Conservation (phyloP, 352 stramenopile species). For the Stramenopiles sp. region DNA sequence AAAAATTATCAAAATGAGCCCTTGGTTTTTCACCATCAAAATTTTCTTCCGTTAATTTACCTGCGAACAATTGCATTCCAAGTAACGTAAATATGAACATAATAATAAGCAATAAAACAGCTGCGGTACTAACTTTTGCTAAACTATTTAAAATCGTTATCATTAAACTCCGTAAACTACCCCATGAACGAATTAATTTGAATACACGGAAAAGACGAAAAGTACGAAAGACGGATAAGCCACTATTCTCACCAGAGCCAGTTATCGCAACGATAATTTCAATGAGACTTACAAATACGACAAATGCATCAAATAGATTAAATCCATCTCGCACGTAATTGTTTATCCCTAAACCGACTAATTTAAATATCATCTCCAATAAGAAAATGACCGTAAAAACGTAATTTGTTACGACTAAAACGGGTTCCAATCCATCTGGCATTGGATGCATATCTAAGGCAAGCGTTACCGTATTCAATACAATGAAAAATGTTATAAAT, state of each 20-base stretch:
- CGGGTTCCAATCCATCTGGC: slow-evolving; percentile 7
- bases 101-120: slow-evolving; percentile 13
- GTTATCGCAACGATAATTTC: slow-evolving; percentile 23
- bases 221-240: slow-evolving; percentile 14
- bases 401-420: slow-evolving; percentile 36
- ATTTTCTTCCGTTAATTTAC: slow-evolving; percentile 2
- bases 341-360: slow-evolving; percentile 31
- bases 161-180: slow-evolving; percentile 1
- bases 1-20: slow-evolving; percentile 19
- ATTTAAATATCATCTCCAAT: slow-evolving; percentile 53
- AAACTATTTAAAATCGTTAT: slow-evolving; percentile 12
- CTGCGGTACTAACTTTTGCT: slow-evolving; percentile 12
- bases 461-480: slow-evolving; percentile 11
- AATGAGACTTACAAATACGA: slow-evolving; percentile 35
- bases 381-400: slow-evolving; percentile 43
- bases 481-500: slow-evolving; percentile 8
- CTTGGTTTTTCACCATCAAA: slow-evolving; percentile 19
- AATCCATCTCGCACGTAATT: slow-evolving; percentile 37
- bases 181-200: slow-evolving; percentile 3
- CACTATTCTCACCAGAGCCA: neutral
- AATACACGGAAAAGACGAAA: slow-evolving; percentile 9
- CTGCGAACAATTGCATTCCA: slow-evolving; percentile 23
- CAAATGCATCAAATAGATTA: slow-evolving; percentile 55
- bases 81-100: slow-evolving; percentile 20
- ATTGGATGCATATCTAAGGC: slow-evolving; percentile 10